Conservation (phyloP, 345 rosid species). For the Lepidium didymum region DNA sequence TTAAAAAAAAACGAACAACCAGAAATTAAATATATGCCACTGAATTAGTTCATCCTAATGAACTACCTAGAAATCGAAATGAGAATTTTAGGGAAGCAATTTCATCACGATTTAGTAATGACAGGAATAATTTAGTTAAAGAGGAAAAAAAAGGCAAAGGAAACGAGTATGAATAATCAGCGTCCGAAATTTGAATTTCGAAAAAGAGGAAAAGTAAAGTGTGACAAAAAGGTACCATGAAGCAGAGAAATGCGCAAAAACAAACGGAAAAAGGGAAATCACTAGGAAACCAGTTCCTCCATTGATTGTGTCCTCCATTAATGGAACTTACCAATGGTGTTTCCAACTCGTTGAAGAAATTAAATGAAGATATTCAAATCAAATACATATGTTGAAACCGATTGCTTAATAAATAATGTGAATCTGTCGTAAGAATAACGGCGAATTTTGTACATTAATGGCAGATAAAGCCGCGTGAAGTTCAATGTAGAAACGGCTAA, state of each 20-base stretch:
- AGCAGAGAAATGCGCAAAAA: not conserved
- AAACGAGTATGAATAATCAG: not conserved
- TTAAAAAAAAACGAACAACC: not conserved
- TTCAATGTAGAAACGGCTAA: constrained; percentile 1
- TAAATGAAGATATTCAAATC: not conserved
- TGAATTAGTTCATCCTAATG: not conserved
- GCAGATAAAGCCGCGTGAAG: not conserved
- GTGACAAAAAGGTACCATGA: not conserved
- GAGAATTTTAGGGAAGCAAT: not conserved
- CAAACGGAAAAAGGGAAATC: not conserved
- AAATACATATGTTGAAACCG: not conserved
- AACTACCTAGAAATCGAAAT: not conserved
- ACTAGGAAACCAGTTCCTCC: constrained; percentile 11
- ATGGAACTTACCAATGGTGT: not conserved
- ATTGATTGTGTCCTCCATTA: not conserved
- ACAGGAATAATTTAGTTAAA: not conserved
- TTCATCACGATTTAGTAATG: not conserved
- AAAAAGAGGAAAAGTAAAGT: constrained; percentile 18
- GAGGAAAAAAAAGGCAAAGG: not conserved
- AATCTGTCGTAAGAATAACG: not conserved
- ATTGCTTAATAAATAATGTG: not conserved
- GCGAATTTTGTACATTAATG: not conserved
- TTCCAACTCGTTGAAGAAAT: not conserved
- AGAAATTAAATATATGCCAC: not conserved
- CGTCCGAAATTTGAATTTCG: constrained; percentile 24